phyloP scores from a whole-genome alignment of 352 stramenopile species.

The Globisporangium ultimum region DNA sequence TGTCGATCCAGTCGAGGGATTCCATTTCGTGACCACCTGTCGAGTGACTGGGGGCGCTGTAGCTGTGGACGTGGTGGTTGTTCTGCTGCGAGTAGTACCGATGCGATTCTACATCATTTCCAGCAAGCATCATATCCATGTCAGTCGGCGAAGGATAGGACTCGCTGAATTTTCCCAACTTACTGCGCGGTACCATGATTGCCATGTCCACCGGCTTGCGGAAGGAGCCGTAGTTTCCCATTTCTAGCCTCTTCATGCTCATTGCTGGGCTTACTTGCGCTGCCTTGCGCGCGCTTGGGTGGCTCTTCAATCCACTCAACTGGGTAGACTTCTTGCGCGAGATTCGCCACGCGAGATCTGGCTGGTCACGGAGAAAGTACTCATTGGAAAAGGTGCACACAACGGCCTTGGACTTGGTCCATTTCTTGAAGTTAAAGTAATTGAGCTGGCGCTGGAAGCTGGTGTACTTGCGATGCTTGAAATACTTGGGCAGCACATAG shows the following conservation, averaged over 20 bases:
- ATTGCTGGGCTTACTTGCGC: not conserved
- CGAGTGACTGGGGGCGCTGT: slow-evolving; percentile 5
- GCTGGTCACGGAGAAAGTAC: slow-evolving; percentile 57
- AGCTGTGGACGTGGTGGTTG: slow-evolving; percentile 10
- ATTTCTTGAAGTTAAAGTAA: slow-evolving; percentile 76
- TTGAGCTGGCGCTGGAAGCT: slow-evolving; percentile 89
- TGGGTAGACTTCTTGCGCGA: slow-evolving; percentile 60
- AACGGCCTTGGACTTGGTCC: slow-evolving; percentile 72
- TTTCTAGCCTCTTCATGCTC: slow-evolving; percentile 9
- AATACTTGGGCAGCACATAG: slow-evolving; percentile 77
- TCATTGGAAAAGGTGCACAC: slow-evolving; percentile 79
- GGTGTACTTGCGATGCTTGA: slow-evolving; percentile 84
- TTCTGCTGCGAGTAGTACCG: slow-evolving; percentile 10
- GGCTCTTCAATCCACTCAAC: slow-evolving; percentile 11
- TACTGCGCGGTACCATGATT: slow-evolving; percentile 23
- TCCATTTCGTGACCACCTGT: slow-evolving; percentile 27
- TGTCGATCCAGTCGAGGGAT: slow-evolving; percentile 69
- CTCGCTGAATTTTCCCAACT: slow-evolving; percentile 17
- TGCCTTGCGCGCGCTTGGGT: slow-evolving; percentile 7
- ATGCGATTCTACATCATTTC: slow-evolving; percentile 21
- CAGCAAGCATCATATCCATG: slow-evolving; percentile 41
- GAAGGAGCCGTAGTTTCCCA: not conserved
- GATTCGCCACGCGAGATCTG: slow-evolving; percentile 56
- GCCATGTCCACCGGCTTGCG: slow-evolving; percentile 22
- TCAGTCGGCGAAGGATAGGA: slow-evolving; percentile 31